Percentiles rank a stretch among this genome's conserved stretches.
Evolutionary conservation across 2,329 filamentous ascomycete species (phyloP).

Genomic region (Clonostachys solani): DNA sequence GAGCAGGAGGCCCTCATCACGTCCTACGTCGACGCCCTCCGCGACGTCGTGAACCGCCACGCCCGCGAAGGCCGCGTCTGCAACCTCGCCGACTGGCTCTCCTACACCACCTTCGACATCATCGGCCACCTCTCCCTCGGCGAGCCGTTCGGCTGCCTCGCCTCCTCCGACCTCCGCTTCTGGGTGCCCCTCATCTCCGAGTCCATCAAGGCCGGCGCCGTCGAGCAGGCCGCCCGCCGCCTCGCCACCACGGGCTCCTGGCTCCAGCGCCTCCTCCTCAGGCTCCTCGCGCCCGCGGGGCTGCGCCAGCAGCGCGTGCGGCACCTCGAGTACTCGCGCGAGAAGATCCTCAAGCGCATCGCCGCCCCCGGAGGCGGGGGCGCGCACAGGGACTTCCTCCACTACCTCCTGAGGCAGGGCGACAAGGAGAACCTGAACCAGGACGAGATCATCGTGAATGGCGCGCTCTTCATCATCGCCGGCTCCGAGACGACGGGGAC

Average conservation of each 20-base stretch:
- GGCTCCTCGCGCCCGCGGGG: constrained; percentile 6
- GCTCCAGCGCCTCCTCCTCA: constrained; percentile 13
- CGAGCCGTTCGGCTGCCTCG: constrained; percentile 18
- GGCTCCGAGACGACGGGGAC: constrained; percentile 23
- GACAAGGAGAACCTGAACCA: constrained; percentile 22
- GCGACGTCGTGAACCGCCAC: constrained; percentile 11
- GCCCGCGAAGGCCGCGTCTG: constrained; percentile 8
- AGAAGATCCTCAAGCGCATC: constrained; percentile 25
- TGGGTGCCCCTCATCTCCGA: constrained; percentile 16
- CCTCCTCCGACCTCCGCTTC: constrained; percentile 15
- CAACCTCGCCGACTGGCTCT: constrained; percentile 19
- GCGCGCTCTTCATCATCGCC: constrained; percentile 21
- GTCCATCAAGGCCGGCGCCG: constrained; percentile 20
- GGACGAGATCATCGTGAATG: constrained; percentile 26
- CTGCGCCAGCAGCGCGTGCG: constrained; percentile 17
- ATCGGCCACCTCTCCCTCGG: constrained; percentile 22
- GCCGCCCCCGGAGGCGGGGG: not conserved
- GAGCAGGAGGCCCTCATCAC: constrained; percentile 22
- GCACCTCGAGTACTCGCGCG: constrained; percentile 24
- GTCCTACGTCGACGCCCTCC: constrained; percentile 17
- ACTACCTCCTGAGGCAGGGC: constrained; percentile 26
- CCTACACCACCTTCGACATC: constrained; percentile 20
- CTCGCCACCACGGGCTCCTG: constrained; percentile 2
- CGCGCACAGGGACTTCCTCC: constrained; percentile 29
- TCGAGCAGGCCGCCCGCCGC: constrained; percentile 14